Evolutionary conservation across 768 basidiomycete species (phyloP), one percentile per base, ranked within the genome.

Genomic region (Lepiota subincarnata): DNA sequence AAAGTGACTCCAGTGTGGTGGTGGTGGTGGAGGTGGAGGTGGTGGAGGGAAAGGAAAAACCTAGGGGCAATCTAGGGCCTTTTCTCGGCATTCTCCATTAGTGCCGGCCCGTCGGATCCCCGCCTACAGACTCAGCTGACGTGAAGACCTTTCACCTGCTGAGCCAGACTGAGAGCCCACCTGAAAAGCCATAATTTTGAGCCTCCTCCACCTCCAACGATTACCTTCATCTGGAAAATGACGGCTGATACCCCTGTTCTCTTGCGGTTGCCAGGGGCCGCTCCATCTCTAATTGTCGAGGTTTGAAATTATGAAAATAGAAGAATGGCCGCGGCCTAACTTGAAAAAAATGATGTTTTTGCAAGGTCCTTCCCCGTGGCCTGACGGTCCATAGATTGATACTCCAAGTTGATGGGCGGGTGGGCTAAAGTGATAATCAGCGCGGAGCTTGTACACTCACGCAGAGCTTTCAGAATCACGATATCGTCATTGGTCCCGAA

Each of bases 401-500:
- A 57, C 78, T 87, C 31, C 81, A 86, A 60, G 76, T 76, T 37
- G 79, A 83, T 62, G 87, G 85, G 40, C 78, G 76, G 66, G 86
- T 84, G 63, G 57, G 73, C 60, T 28, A 45, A n/a, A 20, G 14
- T 28, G 44, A 44, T n/a, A n/a, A 28, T 38, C 28, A 56, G 49
- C 16, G 31, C 13, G 19, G 36, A 28, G 49, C 52, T 50, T 41
- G 31, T 26, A 44, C 47, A 37, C 50, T 28, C 49, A 57, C 36
- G 51, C 50, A 7, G 13, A 5, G 16, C 46, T 19, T 59, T 5
- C 24, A 87, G 86, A 86, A 83, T 5, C 85, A 89, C 68, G 88
- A 89, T 66, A 77, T 90, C 54, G 80, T 90, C 39, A 75, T 88
- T 59, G 88, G 87, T 14, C 87, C 88, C 36, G 83, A 87, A 69